These are phyloP conservation scores for Luffa acutangula DNA, from an alignment of 306 rosid species.

Conservation along the genomic window DNA sequence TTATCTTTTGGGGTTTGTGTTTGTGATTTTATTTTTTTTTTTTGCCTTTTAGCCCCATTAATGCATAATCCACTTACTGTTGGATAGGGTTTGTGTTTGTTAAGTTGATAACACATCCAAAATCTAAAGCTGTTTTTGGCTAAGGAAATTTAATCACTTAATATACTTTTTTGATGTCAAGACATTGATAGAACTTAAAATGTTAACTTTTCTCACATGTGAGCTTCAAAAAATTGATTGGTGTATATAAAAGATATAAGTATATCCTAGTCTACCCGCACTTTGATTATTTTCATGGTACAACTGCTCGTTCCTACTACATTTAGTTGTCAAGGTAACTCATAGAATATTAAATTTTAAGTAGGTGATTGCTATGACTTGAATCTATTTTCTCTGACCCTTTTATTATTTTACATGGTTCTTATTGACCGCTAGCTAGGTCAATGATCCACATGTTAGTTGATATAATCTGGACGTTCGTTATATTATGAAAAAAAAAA, in stretches of 20 bases:
- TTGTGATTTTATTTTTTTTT: slow-evolving; percentile 19
- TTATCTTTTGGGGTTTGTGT: slow-evolving; percentile 22
- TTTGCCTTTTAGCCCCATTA: background rate
- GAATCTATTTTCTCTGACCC: too few relatives aligned
- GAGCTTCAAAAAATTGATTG: background rate
- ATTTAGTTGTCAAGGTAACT: too few relatives aligned
- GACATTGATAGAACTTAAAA: background rate
- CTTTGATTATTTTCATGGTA: too few relatives aligned
- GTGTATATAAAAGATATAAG: background rate
- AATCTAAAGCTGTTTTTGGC: background rate
- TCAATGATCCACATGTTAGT: too few relatives aligned
- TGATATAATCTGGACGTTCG: too few relatives aligned
- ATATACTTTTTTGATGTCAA: background rate
- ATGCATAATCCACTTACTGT: background rate
- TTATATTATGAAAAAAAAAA: too few relatives aligned
- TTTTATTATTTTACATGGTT: too few relatives aligned
- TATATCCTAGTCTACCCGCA: too few relatives aligned
- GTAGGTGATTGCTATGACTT: too few relatives aligned
- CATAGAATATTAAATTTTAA: too few relatives aligned
- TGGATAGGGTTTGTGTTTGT: background rate
- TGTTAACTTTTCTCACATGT: background rate
- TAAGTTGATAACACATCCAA: background rate
- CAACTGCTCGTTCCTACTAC: too few relatives aligned
- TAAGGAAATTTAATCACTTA: background rate
- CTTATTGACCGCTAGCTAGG: too few relatives aligned